phyloP scores from a whole-genome alignment of 2,329 filamentous ascomycete species.

The Corinectria fuckeliana region DNA sequence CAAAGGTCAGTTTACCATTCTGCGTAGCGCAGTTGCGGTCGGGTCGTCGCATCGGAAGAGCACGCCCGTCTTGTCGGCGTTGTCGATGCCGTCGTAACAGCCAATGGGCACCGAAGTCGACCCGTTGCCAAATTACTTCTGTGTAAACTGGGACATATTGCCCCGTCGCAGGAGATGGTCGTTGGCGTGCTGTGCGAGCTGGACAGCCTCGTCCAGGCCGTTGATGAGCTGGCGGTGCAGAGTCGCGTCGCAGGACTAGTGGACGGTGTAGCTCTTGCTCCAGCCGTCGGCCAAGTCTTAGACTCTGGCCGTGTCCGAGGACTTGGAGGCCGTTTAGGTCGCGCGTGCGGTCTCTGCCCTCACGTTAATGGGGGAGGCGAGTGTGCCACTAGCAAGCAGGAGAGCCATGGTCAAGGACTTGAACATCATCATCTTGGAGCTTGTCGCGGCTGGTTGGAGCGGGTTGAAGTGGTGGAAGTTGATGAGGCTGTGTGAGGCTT shows the following conservation, averaged over 20 bases:
- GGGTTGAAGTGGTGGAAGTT: not conserved
- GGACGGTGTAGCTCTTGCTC: constrained; percentile 56
- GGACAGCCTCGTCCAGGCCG: constrained; percentile 64
- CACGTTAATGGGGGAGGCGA: constrained; percentile 39
- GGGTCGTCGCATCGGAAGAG: constrained; percentile 72
- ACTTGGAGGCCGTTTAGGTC: constrained; percentile 25
- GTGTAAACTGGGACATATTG: constrained; percentile 63
- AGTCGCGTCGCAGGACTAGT: constrained; percentile 70
- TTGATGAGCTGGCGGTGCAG: constrained; percentile 61
- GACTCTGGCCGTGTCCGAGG: constrained; percentile 26
- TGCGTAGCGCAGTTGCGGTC: constrained; percentile 67
- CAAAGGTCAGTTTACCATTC: constrained; percentile 42
- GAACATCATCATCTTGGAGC: constrained; percentile 39
- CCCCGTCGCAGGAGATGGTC: constrained; percentile 67
- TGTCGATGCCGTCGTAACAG: constrained; percentile 66
- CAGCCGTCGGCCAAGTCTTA: constrained; percentile 46
- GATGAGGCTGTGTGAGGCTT: constrained; percentile 22
- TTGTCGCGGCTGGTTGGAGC: constrained; percentile 1
- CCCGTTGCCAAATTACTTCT: constrained; percentile 70
- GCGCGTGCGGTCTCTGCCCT: constrained; percentile 32
- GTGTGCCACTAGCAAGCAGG: constrained; percentile 35
- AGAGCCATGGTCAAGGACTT: constrained; percentile 31
- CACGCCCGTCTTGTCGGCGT: constrained; percentile 61
- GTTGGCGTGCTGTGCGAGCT: constrained; percentile 65
- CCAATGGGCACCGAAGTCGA: constrained; percentile 65